phyloP scores from a whole-genome alignment of 148 eudicot species.

The Rheum nobile region DNA sequence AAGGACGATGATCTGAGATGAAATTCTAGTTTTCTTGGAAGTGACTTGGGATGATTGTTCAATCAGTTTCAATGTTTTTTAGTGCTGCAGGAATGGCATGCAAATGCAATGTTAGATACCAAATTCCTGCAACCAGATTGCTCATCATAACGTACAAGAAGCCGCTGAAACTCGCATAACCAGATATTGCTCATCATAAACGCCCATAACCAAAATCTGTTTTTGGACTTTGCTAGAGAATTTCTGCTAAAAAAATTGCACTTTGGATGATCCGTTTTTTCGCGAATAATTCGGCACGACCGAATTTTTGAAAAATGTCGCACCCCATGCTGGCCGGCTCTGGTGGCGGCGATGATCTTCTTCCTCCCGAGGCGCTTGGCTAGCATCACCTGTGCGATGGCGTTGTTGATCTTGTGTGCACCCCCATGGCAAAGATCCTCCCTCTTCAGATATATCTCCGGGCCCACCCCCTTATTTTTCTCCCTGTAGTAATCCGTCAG shows the following conservation, averaged over 20 bases:
- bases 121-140: too few species aligned
- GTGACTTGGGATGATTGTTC: not conserved
- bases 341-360: slow-evolving; percentile 53
- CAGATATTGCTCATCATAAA: too few species aligned
- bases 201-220: not conserved
- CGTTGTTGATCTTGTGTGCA: slow-evolving; percentile 79
- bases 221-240: not conserved
- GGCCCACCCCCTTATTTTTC: slow-evolving; percentile 32
- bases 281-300: too few species aligned
- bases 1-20: not conserved
- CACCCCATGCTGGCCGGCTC: slow-evolving; percentile 80
- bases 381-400: slow-evolving; percentile 68
- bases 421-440: slow-evolving; percentile 84
- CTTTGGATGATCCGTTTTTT: too few species aligned
- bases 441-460: slow-evolving; percentile 63
- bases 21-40: not conserved
- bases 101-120: too few species aligned
- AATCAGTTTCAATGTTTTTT: not conserved
- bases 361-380: slow-evolving; percentile 55
- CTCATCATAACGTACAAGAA: too few species aligned
- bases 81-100: slow-evolving; percentile 1
- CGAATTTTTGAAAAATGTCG: too few species aligned
- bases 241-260: not conserved
- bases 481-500: slow-evolving; percentile 54
- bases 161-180: not conserved